Percentiles rank a stretch among this genome's conserved stretches.
phyloP scores from a whole-genome alignment of 1,284 basidiomycete genomes.

The Mycosarcoma maydis region DNA sequence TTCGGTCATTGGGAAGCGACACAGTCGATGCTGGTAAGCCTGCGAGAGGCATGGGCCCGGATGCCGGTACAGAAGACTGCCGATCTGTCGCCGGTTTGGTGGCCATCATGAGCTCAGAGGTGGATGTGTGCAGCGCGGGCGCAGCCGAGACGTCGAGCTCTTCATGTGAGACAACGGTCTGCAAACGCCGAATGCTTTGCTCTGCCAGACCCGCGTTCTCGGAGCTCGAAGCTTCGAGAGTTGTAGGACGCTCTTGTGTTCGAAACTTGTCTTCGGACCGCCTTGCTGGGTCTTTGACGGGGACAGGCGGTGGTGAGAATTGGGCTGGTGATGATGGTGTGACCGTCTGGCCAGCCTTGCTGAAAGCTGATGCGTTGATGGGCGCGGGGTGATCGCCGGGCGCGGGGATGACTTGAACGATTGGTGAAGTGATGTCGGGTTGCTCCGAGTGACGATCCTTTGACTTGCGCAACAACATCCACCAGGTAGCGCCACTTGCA shows the following conservation, averaged over 20 bases:
- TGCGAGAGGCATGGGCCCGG: slow-evolving; percentile 2
- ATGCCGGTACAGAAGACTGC: not conserved
- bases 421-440: not conserved
- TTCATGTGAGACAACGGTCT: slow-evolving; percentile 45
- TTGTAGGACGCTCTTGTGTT: slow-evolving; percentile 2
- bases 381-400: not conserved
- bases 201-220: slow-evolving; percentile 26
- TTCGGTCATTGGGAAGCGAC: slow-evolving; percentile 16
- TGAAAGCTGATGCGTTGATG: not conserved
- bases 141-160: slow-evolving; percentile 20
- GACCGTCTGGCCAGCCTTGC: not conserved
- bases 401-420: not conserved
- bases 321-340: not conserved
- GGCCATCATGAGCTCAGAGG: slow-evolving; percentile 10
- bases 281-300: slow-evolving; percentile 36
- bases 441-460: slow-evolving; percentile 70
- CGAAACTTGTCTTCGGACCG: slow-evolving; percentile 18
- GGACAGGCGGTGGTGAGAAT: slow-evolving; percentile 23
- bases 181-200: slow-evolving; percentile 19
- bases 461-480: slow-evolving; percentile 86
- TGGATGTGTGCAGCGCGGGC: slow-evolving; percentile 5
- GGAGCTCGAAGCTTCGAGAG: slow-evolving; percentile 19
- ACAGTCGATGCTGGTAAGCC: slow-evolving; percentile 1
- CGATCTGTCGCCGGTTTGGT: not conserved
- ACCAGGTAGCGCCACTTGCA: slow-evolving; percentile 89